phyloP scores from a whole-genome alignment of 495 filamentous ascomycete genomes.

The Aspergillus hancockii region DNA sequence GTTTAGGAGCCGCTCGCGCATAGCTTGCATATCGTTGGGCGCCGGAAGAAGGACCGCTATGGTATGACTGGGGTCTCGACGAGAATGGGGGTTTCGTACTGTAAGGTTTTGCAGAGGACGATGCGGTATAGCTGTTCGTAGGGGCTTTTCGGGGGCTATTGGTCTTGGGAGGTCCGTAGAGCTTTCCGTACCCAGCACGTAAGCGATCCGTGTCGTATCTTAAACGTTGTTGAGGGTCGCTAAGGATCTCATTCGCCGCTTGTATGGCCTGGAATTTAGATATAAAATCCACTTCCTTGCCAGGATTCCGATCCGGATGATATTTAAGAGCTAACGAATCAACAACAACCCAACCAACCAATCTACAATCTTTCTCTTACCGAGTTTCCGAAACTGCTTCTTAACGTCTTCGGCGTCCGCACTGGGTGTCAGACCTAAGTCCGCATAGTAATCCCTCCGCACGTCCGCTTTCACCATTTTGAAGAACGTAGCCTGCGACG shows the following conservation, averaged over 20 bases:
- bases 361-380: constrained; percentile 42
- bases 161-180: constrained; percentile 36
- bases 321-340: constrained; percentile 68
- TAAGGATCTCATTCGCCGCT: constrained; percentile 79
- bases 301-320: constrained; percentile 89
- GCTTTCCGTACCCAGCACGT: constrained; percentile 46
- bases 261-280: constrained; percentile 84
- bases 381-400: constrained; percentile 82
- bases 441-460: constrained; percentile 81
- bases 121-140: constrained; percentile 25
- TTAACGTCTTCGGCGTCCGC: constrained; percentile 75
- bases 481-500: constrained; percentile 13
- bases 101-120: constrained; percentile 30
- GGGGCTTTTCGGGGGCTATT: constrained; percentile 32
- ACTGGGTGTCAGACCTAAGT: constrained; percentile 66
- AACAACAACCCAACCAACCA: not conserved
- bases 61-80: constrained; percentile 30
- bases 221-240: constrained; percentile 61
- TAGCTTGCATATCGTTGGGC: constrained; percentile 58
- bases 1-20: constrained; percentile 43
- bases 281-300: constrained; percentile 73
- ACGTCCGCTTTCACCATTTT: constrained; percentile 77
- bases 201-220: constrained; percentile 78
- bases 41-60: constrained; percentile 50
- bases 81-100: constrained; percentile 29